Evolutionary conservation across 2,329 filamentous ascomycete genomes (phyloP).

Genomic region (Aphanoascus verrucosus): DNA sequence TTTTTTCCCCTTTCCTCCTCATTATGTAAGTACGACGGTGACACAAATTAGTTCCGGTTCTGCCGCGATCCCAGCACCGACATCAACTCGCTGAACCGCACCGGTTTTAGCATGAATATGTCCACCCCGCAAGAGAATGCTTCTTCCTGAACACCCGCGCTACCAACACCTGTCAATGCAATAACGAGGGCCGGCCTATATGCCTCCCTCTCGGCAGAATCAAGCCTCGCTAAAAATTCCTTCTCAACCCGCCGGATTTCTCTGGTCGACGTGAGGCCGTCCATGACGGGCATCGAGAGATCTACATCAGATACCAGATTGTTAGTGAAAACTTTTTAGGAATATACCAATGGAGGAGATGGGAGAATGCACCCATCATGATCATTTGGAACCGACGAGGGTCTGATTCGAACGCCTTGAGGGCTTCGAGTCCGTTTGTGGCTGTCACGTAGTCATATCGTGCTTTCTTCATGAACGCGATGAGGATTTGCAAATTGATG

Average conservation of each 20-base stretch:
- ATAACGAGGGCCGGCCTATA: conserved; percentile 18
- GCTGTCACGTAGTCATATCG: background rate
- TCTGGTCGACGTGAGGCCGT: conserved; percentile 25
- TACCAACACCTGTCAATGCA: conserved; percentile 26
- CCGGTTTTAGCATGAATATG: conserved; percentile 27
- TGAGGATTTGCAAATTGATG: background rate
- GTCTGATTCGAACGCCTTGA: background rate
- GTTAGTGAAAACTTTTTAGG: too few relatives aligned
- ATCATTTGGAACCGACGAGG: background rate
- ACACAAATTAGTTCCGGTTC: too few relatives aligned
- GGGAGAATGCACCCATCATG: background rate
- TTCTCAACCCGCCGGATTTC: conserved; percentile 23
- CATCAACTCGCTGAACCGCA: background rate
- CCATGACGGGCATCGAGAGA: conserved; percentile 31
- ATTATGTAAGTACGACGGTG: too few relatives aligned
- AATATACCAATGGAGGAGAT: too few relatives aligned
- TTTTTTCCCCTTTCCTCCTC: too few relatives aligned
- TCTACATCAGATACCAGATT: conserved; percentile 18
- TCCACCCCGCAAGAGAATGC: conserved; percentile 26
- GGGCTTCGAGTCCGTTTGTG: background rate
- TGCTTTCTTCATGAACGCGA: background rate
- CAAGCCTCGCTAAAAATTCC: background rate
- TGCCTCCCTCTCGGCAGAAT: background rate
- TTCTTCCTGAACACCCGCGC: conserved; percentile 23
- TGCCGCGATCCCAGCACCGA: background rate